A percentile compares a stretch with the other conserved stretches of the same genome.
phyloP scores from a whole-genome alignment of 371 early-diverging fungal genomes.

The Syncephalis fuscata region DNA sequence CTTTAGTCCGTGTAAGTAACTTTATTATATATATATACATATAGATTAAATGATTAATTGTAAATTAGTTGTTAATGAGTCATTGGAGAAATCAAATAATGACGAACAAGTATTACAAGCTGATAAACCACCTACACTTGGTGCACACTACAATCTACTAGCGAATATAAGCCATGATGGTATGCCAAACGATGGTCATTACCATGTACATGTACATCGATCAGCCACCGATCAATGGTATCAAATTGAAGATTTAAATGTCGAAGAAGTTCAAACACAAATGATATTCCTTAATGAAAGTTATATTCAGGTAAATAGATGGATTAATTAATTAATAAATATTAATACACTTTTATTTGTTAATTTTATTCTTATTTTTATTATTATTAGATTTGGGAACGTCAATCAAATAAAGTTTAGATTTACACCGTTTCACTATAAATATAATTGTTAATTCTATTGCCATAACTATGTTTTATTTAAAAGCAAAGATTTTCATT shows the following conservation, averaged over 20 bases:
- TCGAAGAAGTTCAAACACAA: conserved; percentile 85
- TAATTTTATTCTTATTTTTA: neutral
- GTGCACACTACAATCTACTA: conserved; percentile 62
- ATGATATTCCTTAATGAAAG: conserved; percentile 88
- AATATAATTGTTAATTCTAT: too few species aligned
- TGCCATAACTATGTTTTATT: too few species aligned
- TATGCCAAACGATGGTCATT: conserved; percentile 48
- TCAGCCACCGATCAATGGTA: conserved; percentile 84
- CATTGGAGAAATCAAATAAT: conserved; percentile 12
- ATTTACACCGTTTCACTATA: too few species aligned
- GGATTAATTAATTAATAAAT: neutral
- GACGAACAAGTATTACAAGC: conserved; percentile 10
- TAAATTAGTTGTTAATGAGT: conserved; percentile 19
- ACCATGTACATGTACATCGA: conserved; percentile 67
- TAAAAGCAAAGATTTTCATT: too few species aligned
- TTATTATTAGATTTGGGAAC: conserved; percentile 8
- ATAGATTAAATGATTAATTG: neutral
- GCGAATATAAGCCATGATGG: conserved; percentile 91
- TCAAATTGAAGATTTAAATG: conserved; percentile 83
- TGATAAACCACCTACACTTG: conserved; percentile 8
- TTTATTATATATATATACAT: neutral
- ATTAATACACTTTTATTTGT: neutral
- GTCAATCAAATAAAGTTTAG: too few species aligned
- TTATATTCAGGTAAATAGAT: conserved; percentile 64
- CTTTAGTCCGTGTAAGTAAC: conserved; percentile 14